These are phyloP conservation scores for Penicillium diatomitis DNA, from an alignment of 495 filamentous ascomycete genomes.

Conservation along the genomic window DNA sequence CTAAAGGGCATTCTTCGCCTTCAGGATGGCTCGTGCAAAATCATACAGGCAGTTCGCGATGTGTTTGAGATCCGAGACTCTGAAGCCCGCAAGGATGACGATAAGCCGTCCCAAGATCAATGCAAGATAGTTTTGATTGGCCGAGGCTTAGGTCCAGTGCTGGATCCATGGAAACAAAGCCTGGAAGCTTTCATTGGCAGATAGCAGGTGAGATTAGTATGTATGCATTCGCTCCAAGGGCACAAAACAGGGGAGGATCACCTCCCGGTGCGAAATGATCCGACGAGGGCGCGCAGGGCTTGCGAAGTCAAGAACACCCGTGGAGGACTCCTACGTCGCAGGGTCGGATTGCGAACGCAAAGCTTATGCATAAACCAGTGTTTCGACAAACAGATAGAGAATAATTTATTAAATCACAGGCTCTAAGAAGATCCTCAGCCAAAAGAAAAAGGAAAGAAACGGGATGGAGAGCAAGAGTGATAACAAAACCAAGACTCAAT, in stretches of 20 bases:
- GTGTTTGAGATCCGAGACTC: constrained; percentile 83
- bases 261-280: no score
- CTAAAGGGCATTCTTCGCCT: constrained; percentile 68
- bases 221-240: background rate
- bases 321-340: no score
- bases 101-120: constrained; percentile 9
- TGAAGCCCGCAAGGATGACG: constrained; percentile 18
- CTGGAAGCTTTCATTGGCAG: constrained; percentile 23
- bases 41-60: constrained; percentile 88
- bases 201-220: background rate
- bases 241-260: no score
- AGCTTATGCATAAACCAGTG: no score
- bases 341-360: no score
- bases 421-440: background rate
- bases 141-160: constrained; percentile 41
- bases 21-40: constrained; percentile 51
- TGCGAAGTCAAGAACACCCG: no score
- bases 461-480: constrained; percentile 2
- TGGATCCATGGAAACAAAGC: constrained; percentile 23
- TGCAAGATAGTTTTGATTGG: constrained; percentile 82
- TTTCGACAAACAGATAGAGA: background rate
- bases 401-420: constrained; percentile 4
- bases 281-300: no score
- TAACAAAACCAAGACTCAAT: no score
- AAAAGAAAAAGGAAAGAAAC: constrained; percentile 10